These are phyloP conservation scores for Sclerotinia borealis DNA, from an alignment of 2,329 filamentous ascomycete genomes.

Conservation along the genomic window DNA sequence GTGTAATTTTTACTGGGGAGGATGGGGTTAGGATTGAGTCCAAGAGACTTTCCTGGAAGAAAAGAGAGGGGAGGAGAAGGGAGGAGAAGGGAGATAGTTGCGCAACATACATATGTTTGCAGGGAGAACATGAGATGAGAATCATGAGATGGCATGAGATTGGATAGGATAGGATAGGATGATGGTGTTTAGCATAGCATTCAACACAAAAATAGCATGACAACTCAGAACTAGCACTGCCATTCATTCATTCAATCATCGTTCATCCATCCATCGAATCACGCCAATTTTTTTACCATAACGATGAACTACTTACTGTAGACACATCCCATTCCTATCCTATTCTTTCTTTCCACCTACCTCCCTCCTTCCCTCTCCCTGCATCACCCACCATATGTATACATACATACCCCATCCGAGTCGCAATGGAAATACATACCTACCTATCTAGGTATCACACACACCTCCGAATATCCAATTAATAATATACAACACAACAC, in stretches of 20 bases:
- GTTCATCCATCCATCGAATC: not conserved
- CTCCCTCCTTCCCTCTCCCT: no score
- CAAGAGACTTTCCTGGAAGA: not conserved
- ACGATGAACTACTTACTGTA: not conserved
- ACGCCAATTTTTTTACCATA: not conserved
- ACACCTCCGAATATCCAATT: no score
- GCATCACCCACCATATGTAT: no score
- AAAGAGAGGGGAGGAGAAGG: not conserved
- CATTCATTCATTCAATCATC: no score
- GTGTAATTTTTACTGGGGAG: conserved; percentile 9
- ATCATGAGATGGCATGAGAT: not conserved
- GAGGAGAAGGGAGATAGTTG: not conserved
- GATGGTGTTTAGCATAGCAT: not conserved
- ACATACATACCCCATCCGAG: no score
- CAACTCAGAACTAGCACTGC: not conserved
- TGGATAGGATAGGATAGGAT: not conserved
- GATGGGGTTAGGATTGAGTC: not conserved
- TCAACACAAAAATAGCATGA: not conserved
- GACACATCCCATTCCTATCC: no score
- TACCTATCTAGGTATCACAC: no score
- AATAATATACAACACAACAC: no score
- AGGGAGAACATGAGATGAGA: not conserved
- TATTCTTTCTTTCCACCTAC: no score
- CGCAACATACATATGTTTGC: not conserved
- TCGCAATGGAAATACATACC: no score